Evolutionary conservation across 306 rosid genomes (phyloP), one percentile per base, ranked within the genome.

Genomic region (Quercus rubra): DNA sequence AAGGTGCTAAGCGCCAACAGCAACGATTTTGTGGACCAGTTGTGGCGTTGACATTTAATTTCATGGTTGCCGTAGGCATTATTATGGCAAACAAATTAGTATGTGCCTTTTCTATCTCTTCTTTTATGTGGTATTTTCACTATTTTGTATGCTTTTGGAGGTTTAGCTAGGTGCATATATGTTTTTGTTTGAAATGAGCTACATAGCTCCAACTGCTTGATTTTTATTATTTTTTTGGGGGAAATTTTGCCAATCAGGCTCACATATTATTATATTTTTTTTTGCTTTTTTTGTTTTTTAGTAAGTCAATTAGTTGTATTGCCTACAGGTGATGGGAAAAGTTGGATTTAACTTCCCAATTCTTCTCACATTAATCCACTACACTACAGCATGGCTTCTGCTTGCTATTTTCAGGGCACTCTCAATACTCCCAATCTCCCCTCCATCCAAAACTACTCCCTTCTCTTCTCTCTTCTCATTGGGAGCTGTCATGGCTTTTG

Each of bases 401-500:
- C 96, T 92, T 3, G 99, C 94, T 69, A 41, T 92, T 69, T 91
- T 95, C 79, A 95, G 91, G 84, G 43, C 92, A 30, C 74, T 95
- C 18, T 80, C 97, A 17, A 77, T 91, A 85, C 97, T 95, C 71
- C 97, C 98, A 2, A 93, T 91, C 61, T 83, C 97, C 73, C 98
- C 98, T 66, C 96, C 97, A 21, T 83, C 91, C 5, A 92, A 91
- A 87, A 81, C 96, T 71, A 92, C 99, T 55, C 99, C 99, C 69
- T 92, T 87, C 85, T 85, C 97, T 81, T 91, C 97, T 63, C 80
- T 95, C n/a, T 95, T 95, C 88, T 77, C 96, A 27, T 88, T 95
- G 23, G 99, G 99, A 19, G 94, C 84, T 77, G 89, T 95, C 78
- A 95, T 95, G 99, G 93, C 99, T 78, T 92, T 95, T 75, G 98